phyloP scores from a whole-genome alignment of 495 filamentous ascomycete species.

The Neurospora hispaniola region DNA sequence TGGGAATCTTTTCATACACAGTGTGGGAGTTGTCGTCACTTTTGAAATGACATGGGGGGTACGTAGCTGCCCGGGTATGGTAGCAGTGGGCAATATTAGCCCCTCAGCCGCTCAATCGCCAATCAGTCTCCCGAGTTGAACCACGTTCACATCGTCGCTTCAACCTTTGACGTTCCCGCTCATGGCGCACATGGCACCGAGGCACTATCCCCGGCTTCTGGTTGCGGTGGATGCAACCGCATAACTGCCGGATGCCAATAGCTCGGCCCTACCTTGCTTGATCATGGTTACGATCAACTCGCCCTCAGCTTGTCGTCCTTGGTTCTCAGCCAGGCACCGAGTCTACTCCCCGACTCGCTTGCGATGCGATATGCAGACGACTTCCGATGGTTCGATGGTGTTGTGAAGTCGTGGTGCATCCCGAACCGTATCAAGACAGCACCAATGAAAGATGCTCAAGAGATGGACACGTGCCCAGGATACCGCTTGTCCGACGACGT shows the following conservation, averaged over 20 bases:
- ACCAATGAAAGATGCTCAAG: background rate
- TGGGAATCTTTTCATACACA: background rate
- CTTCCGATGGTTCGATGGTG: background rate
- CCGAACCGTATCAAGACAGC: background rate
- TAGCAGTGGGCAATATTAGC: background rate
- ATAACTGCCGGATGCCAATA: background rate
- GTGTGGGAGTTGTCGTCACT: background rate
- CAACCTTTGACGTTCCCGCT: background rate
- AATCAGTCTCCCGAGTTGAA: background rate
- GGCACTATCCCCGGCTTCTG: background rate
- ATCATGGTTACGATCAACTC: background rate
- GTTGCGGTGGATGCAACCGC: background rate
- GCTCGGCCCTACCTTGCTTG: background rate
- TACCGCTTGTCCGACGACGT: background rate
- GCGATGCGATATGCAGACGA: background rate
- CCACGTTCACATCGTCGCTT: conserved; percentile 1
- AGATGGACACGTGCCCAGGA: background rate
- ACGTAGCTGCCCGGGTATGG: background rate
- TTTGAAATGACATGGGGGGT: background rate
- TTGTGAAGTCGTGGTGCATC: background rate
- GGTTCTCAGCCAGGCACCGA: background rate
- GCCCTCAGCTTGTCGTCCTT: background rate
- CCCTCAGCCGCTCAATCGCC: background rate
- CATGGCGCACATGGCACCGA: background rate
- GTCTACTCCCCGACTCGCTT: background rate